A percentile compares a stretch with the other conserved stretches of the same genome.
phyloP scores from a whole-genome alignment of 345 rosid species.

The Syzygium aromaticum region DNA sequence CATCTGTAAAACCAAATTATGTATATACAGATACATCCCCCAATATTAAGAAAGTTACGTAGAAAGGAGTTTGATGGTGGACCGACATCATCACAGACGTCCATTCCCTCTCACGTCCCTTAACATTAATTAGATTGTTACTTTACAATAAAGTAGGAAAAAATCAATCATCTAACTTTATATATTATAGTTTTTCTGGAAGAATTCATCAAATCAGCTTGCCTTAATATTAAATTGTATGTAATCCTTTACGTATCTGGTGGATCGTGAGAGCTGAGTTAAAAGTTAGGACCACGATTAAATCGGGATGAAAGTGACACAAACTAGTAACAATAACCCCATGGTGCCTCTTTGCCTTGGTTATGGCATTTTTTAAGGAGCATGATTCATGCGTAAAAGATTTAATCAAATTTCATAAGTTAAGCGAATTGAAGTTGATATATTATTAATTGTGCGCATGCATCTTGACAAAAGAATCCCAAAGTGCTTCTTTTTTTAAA shows the following conservation, averaged over 20 bases:
- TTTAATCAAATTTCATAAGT: background rate
- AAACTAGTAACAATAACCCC: background rate
- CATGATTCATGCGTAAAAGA: background rate
- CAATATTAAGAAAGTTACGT: no score
- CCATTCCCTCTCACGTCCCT: no score
- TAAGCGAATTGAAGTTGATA: background rate
- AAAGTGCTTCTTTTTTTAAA: background rate
- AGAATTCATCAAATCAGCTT: no score
- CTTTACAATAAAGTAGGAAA: no score
- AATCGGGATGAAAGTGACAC: background rate
- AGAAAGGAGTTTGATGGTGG: no score
- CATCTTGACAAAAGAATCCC: background rate
- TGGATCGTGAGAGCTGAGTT: background rate
- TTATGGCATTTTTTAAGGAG: no score
- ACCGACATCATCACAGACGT: no score
- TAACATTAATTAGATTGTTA: no score
- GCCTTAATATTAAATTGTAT: background rate
- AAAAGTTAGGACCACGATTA: background rate
- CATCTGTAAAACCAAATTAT: background rate
- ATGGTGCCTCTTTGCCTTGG: background rate
- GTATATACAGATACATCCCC: background rate
- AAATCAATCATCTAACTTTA: no score
- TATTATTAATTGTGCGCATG: background rate
- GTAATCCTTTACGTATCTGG: rapidly evolving
- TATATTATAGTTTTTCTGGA: no score